A percentile compares a stretch with the other conserved stretches of the same genome.
phyloP scores from a whole-genome alignment of 768 basidiomycete genomes.

The Tylopilus subfusipes region DNA sequence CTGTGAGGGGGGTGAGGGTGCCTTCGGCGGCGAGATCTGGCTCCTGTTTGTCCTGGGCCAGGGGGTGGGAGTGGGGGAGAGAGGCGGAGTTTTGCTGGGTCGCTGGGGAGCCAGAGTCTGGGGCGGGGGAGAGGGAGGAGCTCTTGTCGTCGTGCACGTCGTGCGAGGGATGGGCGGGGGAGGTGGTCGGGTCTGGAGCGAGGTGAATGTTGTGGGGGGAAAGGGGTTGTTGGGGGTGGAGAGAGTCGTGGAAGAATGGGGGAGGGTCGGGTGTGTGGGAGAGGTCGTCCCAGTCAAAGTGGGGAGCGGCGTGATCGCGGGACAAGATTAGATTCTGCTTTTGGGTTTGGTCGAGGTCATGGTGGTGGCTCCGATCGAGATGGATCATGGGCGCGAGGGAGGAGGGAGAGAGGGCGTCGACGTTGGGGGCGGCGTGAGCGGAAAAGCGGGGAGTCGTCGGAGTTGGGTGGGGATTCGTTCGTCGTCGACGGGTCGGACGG shows the following conservation, averaged over 20 bases:
- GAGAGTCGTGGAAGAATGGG: constrained; percentile 29
- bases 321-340: constrained; percentile 43
- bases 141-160: constrained; percentile 39
- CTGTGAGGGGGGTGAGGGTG: too few species aligned
- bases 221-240: constrained; percentile 18
- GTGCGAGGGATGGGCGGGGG: constrained; percentile 13
- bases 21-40: constrained; percentile 38
- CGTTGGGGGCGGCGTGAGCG: neutral
- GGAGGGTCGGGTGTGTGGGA: constrained; percentile 21
- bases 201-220: constrained; percentile 18
- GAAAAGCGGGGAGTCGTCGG: neutral
- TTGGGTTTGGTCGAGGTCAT: constrained; percentile 37
- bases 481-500: constrained; percentile 6
- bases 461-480: neutral
- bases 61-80: constrained; percentile 16
- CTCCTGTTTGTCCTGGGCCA: constrained; percentile 29
- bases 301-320: constrained; percentile 31
- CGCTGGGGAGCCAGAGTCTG: constrained; percentile 41
- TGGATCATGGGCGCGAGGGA: constrained; percentile 41
- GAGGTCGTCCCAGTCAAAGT: constrained; percentile 36
- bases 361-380: constrained; percentile 51
- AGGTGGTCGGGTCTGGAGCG: constrained; percentile 2
- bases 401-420: neutral
- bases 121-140: constrained; percentile 57
- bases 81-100: constrained; percentile 22